Evolutionary conservation across 2,329 filamentous ascomycete species (phyloP).

Genomic region (Pestalotiopsis sp.): DNA sequence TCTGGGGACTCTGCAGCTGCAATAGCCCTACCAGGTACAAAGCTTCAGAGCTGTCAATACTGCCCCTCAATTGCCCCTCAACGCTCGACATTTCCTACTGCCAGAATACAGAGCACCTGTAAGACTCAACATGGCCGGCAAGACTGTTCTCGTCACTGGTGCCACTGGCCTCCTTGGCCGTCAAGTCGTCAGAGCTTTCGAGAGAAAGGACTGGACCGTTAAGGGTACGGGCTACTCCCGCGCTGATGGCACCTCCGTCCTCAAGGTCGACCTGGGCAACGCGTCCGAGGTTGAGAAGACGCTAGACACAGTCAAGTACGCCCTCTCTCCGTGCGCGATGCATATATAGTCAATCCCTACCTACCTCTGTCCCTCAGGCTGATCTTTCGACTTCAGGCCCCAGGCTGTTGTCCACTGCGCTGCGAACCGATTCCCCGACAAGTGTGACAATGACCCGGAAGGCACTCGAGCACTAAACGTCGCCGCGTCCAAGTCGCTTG

Average conservation of each 20-base stretch:
- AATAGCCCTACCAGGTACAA: background rate
- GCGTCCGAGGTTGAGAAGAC: constrained; percentile 48
- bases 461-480: constrained; percentile 77
- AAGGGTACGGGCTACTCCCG: constrained; percentile 76
- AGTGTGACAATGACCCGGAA: constrained; percentile 78
- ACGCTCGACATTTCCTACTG: background rate
- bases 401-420: constrained; percentile 86
- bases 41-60: background rate
- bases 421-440: constrained; percentile 86
- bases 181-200: constrained; percentile 74
- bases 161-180: constrained; percentile 84
- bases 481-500: constrained; percentile 68
- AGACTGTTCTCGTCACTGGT: constrained; percentile 76
- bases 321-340: constrained; percentile 4
- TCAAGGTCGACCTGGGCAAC: constrained; percentile 59
- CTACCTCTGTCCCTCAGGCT: background rate
- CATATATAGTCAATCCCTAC: background rate
- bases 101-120: background rate
- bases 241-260: constrained; percentile 68
- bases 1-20: background rate
- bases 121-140: constrained; percentile 31
- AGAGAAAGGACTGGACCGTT: constrained; percentile 66
- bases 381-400: constrained; percentile 53
- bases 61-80: constrained; percentile 12
- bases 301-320: constrained; percentile 59